phyloP scores from a whole-genome alignment of 805 yeast species.

The Yarrowia phangngaensis region DNA sequence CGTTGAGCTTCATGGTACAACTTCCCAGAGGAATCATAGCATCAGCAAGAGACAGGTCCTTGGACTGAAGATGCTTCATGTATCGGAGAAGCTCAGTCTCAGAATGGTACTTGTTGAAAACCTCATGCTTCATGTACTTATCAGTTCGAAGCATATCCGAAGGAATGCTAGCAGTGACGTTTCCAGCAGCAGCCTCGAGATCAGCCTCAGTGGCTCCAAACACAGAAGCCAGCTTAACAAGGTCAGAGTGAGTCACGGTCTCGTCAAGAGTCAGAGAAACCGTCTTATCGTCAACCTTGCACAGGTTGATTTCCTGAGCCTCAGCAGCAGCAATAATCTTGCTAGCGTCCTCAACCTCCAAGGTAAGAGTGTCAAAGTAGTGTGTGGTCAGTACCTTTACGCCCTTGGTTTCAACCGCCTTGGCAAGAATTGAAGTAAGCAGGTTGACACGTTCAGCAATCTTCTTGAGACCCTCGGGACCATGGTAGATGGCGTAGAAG shows the following conservation, averaged over 20 bases:
- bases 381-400: conserved; percentile 54
- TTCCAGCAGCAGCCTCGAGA: conserved; percentile 19
- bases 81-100: conserved; percentile 95
- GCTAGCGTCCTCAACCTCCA: conserved; percentile 41
- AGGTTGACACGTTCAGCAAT: conserved; percentile 78
- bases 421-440: conserved; percentile 67
- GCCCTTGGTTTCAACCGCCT: conserved; percentile 45
- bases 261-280: conserved; percentile 90
- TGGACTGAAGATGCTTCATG: conserved; percentile 74
- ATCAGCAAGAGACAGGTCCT: conserved; percentile 88
- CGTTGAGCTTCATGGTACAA: conserved; percentile 96
- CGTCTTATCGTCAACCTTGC: conserved; percentile 56
- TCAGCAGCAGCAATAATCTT: conserved; percentile 43
- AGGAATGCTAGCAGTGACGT: conserved; percentile 46
- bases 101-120: conserved; percentile 82
- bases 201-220: conserved; percentile 47
- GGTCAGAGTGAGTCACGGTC: conserved; percentile 63
- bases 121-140: conserved; percentile 56
- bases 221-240: conserved; percentile 52
- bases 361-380: conserved; percentile 86
- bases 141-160: conserved; percentile 36
- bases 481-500: conserved; percentile 94
- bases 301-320: conserved; percentile 68
- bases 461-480: conserved; percentile 74
- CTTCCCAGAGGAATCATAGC: conserved; percentile 98